These are phyloP conservation scores for Asterella californica DNA, from an alignment of 225 moss, liverwort and hornwort species.

Conservation along the genomic window DNA sequence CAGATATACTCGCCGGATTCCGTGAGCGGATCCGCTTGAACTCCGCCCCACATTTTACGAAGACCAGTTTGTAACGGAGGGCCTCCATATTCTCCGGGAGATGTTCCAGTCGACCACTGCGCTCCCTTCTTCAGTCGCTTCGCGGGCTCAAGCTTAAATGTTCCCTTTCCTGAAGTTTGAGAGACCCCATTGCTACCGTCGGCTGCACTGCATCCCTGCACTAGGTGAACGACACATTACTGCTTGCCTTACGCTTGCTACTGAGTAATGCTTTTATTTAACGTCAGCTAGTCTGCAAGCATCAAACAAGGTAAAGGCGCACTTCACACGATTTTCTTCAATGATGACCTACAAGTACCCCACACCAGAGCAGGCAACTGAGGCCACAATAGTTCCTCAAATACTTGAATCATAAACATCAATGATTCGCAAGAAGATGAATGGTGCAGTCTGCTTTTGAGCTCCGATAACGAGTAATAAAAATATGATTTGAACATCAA, in stretches of 20 bases:
- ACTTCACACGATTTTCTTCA: background rate
- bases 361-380: too few relatives aligned
- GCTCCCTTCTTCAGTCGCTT: conserved; percentile 42
- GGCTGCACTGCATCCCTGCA: conserved; percentile 47
- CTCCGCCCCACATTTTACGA: conserved; percentile 71
- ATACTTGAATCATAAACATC: too few relatives aligned
- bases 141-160: conserved; percentile 33
- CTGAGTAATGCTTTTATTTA: too few relatives aligned
- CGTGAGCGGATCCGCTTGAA: conserved; percentile 58
- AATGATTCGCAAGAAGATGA: too few relatives aligned
- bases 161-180: conserved; percentile 3
- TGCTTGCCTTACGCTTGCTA: background rate
- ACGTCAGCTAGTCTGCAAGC: background rate
- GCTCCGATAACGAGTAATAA: too few relatives aligned
- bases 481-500: too few relatives aligned
- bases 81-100: conserved; percentile 91
- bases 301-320: background rate
- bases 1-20: conserved; percentile 72
- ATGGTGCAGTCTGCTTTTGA: too few relatives aligned
- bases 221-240: background rate
- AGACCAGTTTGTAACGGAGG: conserved; percentile 57
- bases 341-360: background rate
- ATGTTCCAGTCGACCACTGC: conserved; percentile 77
- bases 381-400: too few relatives aligned
- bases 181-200: conserved; percentile 2